These are phyloP conservation scores for Excoecaria cochinchinensis DNA, from an alignment of 345 rosid genomes.

Conservation along the genomic window DNA sequence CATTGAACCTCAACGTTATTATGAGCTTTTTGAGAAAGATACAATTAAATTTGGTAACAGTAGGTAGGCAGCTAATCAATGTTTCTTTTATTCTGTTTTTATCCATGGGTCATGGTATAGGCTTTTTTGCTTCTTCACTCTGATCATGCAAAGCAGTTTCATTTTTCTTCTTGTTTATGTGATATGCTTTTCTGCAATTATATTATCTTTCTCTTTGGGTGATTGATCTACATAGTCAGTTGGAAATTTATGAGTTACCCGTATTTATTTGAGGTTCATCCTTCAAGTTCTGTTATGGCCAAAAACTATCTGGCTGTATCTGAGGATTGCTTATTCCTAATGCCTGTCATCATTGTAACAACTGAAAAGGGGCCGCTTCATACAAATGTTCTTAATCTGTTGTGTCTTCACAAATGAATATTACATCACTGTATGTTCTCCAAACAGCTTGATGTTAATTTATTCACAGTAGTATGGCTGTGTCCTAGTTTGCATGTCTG, in stretches of 20 bases:
- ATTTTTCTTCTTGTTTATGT: neutral
- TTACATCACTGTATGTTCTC: neutral
- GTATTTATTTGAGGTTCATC: neutral
- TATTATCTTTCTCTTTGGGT: neutral
- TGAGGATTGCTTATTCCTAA: neutral
- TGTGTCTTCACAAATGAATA: neutral
- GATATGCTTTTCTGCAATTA: neutral
- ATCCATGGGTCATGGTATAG: neutral
- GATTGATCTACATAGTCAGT: neutral
- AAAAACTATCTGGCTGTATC: neutral
- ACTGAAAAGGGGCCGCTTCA: neutral
- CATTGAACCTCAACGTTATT: constrained; percentile 83
- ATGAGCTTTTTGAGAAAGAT: constrained; percentile 92
- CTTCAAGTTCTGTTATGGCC: neutral
- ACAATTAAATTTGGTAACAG: constrained; percentile 94
- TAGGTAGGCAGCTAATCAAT: constrained; percentile 51
- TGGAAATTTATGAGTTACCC: neutral
- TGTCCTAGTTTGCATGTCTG: neutral
- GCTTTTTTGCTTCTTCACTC: neutral
- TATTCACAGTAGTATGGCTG: neutral
- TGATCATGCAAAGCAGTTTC: neutral
- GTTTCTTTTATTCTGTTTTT: neutral
- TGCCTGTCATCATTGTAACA: neutral
- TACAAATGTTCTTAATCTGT: neutral
- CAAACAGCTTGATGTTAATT: neutral